Conservation (phyloP, 495 filamentous ascomycete species). For the Neurospora tetraspora region DNA sequence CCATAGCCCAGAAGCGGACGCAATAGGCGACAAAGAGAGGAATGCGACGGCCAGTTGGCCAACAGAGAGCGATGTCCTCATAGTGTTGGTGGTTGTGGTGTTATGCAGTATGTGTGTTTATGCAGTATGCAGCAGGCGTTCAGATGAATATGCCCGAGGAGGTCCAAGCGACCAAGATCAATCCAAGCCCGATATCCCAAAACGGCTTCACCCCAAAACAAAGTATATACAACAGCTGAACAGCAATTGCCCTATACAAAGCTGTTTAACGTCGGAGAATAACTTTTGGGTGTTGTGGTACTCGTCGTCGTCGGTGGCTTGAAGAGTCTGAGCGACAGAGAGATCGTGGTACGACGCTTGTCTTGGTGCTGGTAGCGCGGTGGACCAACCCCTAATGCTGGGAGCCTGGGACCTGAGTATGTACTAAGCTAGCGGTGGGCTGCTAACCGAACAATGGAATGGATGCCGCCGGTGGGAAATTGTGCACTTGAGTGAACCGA, state of each 20-base stretch:
- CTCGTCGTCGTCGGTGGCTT: conserved; percentile 5
- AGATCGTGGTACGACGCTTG: conserved; percentile 15
- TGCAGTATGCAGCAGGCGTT: not conserved
- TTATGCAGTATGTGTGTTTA: not conserved
- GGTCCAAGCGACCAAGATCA: not conserved
- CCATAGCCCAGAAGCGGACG: conserved; percentile 23
- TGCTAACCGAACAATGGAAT: conserved; percentile 4
- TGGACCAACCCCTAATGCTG: conserved; percentile 14
- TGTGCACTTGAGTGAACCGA: not conserved
- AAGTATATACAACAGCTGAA: not conserved
- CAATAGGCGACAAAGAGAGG: conserved; percentile 23
- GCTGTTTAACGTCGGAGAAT: conserved; percentile 19
- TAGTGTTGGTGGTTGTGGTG: conserved; percentile 4
- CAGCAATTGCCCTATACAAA: not conserved
- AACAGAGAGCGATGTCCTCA: conserved; percentile 17
- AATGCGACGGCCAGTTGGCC: conserved; percentile 26
- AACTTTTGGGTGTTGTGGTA: conserved; percentile 5
- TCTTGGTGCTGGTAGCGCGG: conserved; percentile 4
- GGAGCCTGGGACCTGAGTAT: not conserved
- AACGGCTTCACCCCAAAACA: not conserved
- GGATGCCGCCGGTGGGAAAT: conserved; percentile 14
- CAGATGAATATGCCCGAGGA: not conserved
- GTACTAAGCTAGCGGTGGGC: not conserved
- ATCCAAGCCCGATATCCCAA: not conserved
- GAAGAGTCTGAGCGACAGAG: conserved; percentile 3